These are phyloP conservation scores for Fomitopsis schrenkii DNA, from an alignment of 1,284 basidiomycete genomes.

Conservation along the genomic window DNA sequence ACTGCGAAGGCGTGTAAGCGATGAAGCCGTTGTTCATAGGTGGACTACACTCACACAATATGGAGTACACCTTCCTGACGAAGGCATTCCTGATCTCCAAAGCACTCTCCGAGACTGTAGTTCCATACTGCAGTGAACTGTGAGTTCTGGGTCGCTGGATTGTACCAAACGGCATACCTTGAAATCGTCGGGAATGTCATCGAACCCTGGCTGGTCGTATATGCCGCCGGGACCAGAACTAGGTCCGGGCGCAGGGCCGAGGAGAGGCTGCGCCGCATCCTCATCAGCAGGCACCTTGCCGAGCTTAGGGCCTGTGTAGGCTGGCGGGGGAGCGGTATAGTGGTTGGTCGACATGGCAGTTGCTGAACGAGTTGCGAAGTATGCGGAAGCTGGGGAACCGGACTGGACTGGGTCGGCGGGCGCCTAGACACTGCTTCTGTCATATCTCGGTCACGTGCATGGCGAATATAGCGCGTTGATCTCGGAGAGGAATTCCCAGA, in stretches of 20 bases:
- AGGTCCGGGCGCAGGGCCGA: conserved; percentile 39
- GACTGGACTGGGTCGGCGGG: neutral
- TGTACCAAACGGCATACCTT: conserved; percentile 44
- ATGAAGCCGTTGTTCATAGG: neutral
- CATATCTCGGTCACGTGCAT: neutral
- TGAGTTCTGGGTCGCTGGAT: conserved; percentile 4
- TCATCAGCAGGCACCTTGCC: conserved; percentile 15
- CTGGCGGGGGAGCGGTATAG: conserved; percentile 24
- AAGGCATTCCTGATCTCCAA: conserved; percentile 71
- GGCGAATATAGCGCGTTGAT: neutral
- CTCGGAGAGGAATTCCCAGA: neutral
- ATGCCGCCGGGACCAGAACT: conserved; percentile 43
- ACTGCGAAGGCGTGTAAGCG: conserved; percentile 37
- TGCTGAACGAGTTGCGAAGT: conserved; percentile 5
- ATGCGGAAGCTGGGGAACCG: neutral
- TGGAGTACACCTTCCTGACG: conserved; percentile 78
- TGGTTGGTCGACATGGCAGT: conserved; percentile 20
- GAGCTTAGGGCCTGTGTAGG: conserved; percentile 20
- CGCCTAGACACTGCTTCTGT: conserved; percentile 1
- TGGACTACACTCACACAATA: conserved; percentile 55
- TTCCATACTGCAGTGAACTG: conserved; percentile 56
- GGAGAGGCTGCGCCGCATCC: conserved; percentile 39
- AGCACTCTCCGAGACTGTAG: conserved; percentile 70
- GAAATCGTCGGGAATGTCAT: conserved; percentile 80
- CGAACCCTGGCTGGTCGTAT: conserved; percentile 65